A percentile compares a stretch with the other conserved stretches of the same genome.
These are phyloP conservation scores for Trichoderma oligosporum DNA, from an alignment of 2,329 filamentous ascomycete genomes.

Conservation along the genomic window DNA sequence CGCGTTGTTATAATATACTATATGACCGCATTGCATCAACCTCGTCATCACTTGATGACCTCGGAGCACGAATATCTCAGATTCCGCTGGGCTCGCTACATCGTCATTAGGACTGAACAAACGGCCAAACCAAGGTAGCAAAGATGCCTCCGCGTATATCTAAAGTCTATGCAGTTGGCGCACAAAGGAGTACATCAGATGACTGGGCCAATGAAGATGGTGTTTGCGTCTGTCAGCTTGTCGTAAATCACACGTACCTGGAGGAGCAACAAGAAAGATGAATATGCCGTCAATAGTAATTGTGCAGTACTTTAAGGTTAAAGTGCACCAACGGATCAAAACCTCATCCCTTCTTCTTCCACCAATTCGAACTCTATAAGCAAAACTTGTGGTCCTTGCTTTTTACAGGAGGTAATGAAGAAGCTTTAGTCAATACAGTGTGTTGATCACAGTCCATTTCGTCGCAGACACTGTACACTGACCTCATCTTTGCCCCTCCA, in stretches of 20 bases:
- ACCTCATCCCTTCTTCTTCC: too few species aligned
- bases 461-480: conserved; percentile 15
- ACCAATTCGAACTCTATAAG: too few species aligned
- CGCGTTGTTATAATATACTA: not conserved
- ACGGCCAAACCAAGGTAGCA: not conserved
- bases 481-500: conserved; percentile 21
- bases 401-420: too few species aligned
- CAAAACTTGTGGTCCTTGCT: too few species aligned
- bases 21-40: too few species aligned
- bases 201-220: not conserved
- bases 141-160: not conserved
- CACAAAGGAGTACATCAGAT: not conserved
- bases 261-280: too few species aligned
- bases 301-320: too few species aligned
- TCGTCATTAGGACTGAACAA: too few species aligned
- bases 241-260: too few species aligned
- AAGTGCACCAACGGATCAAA: too few species aligned
- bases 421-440: conserved; percentile 7
- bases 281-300: too few species aligned
- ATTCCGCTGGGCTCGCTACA: not conserved
- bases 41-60: not conserved
- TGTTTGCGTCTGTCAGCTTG: too few species aligned
- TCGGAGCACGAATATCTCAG: not conserved
- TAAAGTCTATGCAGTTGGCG: not conserved
- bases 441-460: not conserved